Conservation (phyloP, 768 basidiomycete species). For the Obba rivulosa region DNA sequence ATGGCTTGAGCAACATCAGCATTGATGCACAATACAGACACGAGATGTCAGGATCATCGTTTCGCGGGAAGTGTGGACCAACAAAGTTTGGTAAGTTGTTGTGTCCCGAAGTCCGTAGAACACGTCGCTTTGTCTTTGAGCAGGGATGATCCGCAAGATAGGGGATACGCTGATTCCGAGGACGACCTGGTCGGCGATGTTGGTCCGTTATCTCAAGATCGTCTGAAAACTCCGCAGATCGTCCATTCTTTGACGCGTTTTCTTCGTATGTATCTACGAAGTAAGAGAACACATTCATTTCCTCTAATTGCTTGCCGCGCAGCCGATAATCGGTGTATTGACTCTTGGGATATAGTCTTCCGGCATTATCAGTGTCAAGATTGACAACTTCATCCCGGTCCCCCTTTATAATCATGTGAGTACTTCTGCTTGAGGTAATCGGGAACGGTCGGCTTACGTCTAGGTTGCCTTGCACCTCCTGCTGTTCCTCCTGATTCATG, state of each 20-base stretch:
- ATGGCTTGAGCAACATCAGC: conserved; percentile 32
- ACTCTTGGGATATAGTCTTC: conserved; percentile 2
- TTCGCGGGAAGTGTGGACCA: conserved; percentile 30
- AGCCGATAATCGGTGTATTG: conserved; percentile 25
- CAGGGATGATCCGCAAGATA: conserved; percentile 19
- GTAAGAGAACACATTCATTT: conserved; percentile 19
- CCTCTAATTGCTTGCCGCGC: conserved; percentile 17
- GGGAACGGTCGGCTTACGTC: no score
- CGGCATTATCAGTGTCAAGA: background rate
- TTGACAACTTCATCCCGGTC: conserved; percentile 5
- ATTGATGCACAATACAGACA: conserved; percentile 32
- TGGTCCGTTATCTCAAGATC: background rate
- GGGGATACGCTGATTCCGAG: conserved; percentile 7
- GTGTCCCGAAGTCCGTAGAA: conserved; percentile 22
- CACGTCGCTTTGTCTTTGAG: conserved; percentile 2
- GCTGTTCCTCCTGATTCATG: no score
- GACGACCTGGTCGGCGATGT: conserved; percentile 12
- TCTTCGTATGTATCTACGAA: conserved; percentile 29
- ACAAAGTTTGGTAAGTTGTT: conserved; percentile 31
- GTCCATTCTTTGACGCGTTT: background rate
- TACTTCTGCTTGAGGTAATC: background rate
- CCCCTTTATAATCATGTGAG: background rate
- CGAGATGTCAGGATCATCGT: conserved; percentile 17
- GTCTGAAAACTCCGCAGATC: background rate
- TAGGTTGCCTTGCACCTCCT: no score